These are phyloP conservation scores for Alnus rubra DNA, from an alignment of 306 rosid genomes.

Conservation along the genomic window DNA sequence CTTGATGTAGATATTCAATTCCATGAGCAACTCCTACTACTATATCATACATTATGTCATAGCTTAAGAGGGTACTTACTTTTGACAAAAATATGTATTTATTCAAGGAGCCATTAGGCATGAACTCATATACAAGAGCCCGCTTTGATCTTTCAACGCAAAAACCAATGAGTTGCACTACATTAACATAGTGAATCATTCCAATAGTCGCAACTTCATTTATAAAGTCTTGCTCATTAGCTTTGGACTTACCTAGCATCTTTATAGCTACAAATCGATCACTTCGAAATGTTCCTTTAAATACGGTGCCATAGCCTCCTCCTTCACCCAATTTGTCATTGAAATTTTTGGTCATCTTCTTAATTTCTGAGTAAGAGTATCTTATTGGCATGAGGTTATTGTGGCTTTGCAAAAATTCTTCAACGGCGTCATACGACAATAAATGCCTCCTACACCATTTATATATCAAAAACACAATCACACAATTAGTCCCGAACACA, in stretches of 20 bases:
- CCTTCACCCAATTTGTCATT: constrained; percentile 22
- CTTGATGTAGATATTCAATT: constrained; percentile 1
- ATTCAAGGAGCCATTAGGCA: constrained; percentile 29
- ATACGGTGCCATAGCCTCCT: constrained; percentile 21
- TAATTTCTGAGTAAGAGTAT: constrained; percentile 25
- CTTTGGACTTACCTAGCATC: constrained; percentile 9
- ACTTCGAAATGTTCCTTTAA: constrained; percentile 19
- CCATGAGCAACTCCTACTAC: not conserved
- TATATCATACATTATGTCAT: not conserved
- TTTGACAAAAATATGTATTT: constrained; percentile 19
- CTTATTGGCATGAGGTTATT: constrained; percentile 6
- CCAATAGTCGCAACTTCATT: constrained; percentile 18
- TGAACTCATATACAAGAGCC: constrained; percentile 24
- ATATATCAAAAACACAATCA: not conserved
- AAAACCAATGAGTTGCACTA: constrained; percentile 26
- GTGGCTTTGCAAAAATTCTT: not conserved
- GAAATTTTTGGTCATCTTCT: constrained; percentile 21
- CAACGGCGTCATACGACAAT: not conserved
- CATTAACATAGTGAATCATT: constrained; percentile 23
- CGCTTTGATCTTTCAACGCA: constrained; percentile 22
- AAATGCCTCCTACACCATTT: constrained; percentile 13
- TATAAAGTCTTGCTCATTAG: constrained; percentile 30
- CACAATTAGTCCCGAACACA: not conserved
- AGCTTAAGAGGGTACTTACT: not conserved
- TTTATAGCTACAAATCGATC: constrained; percentile 23